A percentile compares a stretch with the other conserved stretches of the same genome.
Conservation (phyloP, 352 stramenopile genomes). For the Thalassiosira sp. region DNA sequence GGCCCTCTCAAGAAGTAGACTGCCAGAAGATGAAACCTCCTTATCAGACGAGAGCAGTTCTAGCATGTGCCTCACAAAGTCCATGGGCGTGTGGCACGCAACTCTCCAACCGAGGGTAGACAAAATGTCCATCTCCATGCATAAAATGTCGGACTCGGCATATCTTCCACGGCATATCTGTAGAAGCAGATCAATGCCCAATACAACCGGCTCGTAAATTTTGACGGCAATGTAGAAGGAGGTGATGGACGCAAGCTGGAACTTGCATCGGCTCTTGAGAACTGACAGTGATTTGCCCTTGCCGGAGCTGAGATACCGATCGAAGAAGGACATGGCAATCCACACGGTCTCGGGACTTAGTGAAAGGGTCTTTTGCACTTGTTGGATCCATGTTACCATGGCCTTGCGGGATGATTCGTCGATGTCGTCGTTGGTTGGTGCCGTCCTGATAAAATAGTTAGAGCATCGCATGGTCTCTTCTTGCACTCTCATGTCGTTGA, state of each 20-base stretch:
- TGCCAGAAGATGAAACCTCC: not conserved
- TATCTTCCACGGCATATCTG: conserved; percentile 68
- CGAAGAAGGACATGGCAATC: conserved; percentile 48
- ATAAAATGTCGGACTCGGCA: conserved; percentile 53
- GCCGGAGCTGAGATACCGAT: conserved; percentile 41
- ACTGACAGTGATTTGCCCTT: conserved; percentile 2
- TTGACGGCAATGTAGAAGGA: conserved; percentile 77
- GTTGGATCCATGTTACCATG: conserved; percentile 36
- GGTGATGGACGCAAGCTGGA: conserved; percentile 78
- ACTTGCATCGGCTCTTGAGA: conserved; percentile 39
- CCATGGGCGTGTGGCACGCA: conserved; percentile 57
- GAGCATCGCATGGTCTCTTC: conserved; percentile 18
- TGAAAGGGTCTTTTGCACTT: conserved; percentile 24
- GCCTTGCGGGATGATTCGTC: conserved; percentile 21
- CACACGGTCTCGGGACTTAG: conserved; percentile 38
- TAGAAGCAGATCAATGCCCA: conserved; percentile 45
- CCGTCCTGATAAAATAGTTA: conserved; percentile 28
- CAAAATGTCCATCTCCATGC: conserved; percentile 72
- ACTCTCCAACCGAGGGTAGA: conserved; percentile 67
- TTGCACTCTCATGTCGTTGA: conserved; percentile 33
- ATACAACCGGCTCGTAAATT: conserved; percentile 46
- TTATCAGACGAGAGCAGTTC: conserved; percentile 50
- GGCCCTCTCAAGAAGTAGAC: conserved; percentile 6
- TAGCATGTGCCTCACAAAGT: conserved; percentile 57
- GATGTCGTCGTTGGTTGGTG: not conserved